Evolutionary conservation across 2,329 filamentous ascomycete genomes (phyloP), one percentile per base, ranked within the genome.

Genomic region (Cladophialophora psammophila): DNA sequence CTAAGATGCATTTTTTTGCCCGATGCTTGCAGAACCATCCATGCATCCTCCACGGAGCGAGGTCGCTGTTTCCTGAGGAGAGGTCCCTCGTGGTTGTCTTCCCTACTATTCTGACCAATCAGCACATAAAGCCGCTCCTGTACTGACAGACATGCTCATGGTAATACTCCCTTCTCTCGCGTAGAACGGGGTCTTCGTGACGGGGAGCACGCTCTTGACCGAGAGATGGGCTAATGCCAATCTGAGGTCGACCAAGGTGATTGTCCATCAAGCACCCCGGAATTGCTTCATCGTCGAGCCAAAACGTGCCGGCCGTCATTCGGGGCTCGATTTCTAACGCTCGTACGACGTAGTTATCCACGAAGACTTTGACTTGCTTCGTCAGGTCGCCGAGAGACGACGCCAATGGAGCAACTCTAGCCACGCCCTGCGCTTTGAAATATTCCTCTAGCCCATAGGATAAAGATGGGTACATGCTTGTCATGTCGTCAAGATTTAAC

Each of bases 141-240:
- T 69, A 67, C 9, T 62, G 67, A 45, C 67, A 69, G 26, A 69
- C 67, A 58, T 66, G 54, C 40, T 69, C 67, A 34, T 67, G 57
- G 40, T 66, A 69, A 32, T 56, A 69, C 20, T 62, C 42, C 15
- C 57, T 53, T 35, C 60, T 50, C 26, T 57, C 54, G 38, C 53
- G 59, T 42, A 50, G 6, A 1, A 59, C 45, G 10, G 20, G 12
- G 20, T 65, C 63, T 20, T 65, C 45, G 2, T 45, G 18, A 1
- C 7, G 8, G 31, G 13, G 32, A n/a, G n/a, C 38, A 35, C 20
- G 36, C 32, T 15, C 12, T 9, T 32, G 42, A 12, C 52, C 32
- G 20, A 63, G 38, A 48, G 26, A 45, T 13, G 57, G 40, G n/a
- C 26, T 7, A 7, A 45, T 52, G 15, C 59, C 48, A 8, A 7